Conservation (phyloP, 768 basidiomycete genomes). For the Mycena rosella region DNA sequence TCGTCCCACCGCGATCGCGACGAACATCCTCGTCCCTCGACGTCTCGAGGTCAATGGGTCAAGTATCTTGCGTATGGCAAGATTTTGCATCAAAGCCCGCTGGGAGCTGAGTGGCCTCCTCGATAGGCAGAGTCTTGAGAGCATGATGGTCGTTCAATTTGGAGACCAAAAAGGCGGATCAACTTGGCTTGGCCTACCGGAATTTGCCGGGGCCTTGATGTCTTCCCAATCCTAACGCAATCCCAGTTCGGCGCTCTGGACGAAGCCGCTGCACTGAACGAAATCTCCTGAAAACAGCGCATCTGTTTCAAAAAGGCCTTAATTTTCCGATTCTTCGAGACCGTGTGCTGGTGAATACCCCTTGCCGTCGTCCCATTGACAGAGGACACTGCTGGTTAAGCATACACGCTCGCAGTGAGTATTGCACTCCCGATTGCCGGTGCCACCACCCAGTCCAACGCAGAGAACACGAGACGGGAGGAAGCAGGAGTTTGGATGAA, state of each 20-base stretch:
- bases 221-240: no score
- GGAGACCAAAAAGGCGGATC: no score
- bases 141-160: no score
- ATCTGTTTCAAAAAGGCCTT: no score
- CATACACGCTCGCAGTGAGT: not conserved
- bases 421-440: not conserved
- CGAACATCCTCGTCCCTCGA: constrained; percentile 18
- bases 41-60: constrained; percentile 27
- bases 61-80: constrained; percentile 31
- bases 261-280: no score
- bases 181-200: not conserved
- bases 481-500: no score
- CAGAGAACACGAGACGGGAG: no score
- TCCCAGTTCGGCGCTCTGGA: no score
- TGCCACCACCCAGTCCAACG: not conserved
- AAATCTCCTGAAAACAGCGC: no score
- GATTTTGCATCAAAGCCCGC: constrained; percentile 14
- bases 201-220: not conserved
- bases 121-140: constrained; percentile 4
- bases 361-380: not conserved
- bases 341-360: no score
- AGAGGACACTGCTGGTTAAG: not conserved
- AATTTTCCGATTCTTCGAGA: no score
- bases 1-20: not conserved
- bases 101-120: constrained; percentile 11